A percentile compares a stretch with the other conserved stretches of the same genome.
Evolutionary conservation across 352 stramenopile genomes (phyloP).

Genomic region (Pythium rhizo-oryzae): DNA sequence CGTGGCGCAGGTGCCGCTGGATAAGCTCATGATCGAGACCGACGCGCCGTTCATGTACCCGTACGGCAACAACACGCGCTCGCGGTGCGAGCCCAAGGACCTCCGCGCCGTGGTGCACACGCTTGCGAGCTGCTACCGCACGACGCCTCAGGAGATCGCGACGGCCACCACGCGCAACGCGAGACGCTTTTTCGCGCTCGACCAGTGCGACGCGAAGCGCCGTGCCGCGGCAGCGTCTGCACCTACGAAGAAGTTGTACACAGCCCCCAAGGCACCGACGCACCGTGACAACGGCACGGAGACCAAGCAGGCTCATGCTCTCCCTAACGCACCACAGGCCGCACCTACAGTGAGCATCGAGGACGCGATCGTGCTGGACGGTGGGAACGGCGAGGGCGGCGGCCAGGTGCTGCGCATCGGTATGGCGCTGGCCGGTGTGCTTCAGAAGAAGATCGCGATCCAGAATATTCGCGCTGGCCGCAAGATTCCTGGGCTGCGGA

Average conservation of each 20-base stretch:
- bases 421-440: constrained; percentile 66
- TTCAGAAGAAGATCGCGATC: constrained; percentile 64
- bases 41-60: constrained; percentile 82
- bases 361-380: constrained; percentile 44
- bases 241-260: background rate
- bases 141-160: constrained; percentile 44
- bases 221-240: background rate
- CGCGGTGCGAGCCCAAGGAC: constrained; percentile 71
- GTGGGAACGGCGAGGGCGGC: constrained; percentile 80
- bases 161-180: constrained; percentile 52
- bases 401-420: constrained; percentile 90
- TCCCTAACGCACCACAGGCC: background rate
- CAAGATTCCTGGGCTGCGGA: constrained; percentile 69
- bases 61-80: constrained; percentile 40
- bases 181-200: constrained; percentile 50
- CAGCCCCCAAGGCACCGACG: background rate
- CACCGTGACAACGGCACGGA: background rate
- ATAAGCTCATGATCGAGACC: constrained; percentile 74
- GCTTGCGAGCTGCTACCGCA: constrained; percentile 48
- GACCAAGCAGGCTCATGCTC: background rate
- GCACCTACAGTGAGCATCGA: constrained; percentile 4
- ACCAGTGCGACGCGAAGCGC: constrained; percentile 21
- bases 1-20: constrained; percentile 44
- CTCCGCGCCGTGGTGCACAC: constrained; percentile 60
- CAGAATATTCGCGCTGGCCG: constrained; percentile 78